Conservation (phyloP, 441 rosid species). For the Rhodomyrtus psidioides region DNA sequence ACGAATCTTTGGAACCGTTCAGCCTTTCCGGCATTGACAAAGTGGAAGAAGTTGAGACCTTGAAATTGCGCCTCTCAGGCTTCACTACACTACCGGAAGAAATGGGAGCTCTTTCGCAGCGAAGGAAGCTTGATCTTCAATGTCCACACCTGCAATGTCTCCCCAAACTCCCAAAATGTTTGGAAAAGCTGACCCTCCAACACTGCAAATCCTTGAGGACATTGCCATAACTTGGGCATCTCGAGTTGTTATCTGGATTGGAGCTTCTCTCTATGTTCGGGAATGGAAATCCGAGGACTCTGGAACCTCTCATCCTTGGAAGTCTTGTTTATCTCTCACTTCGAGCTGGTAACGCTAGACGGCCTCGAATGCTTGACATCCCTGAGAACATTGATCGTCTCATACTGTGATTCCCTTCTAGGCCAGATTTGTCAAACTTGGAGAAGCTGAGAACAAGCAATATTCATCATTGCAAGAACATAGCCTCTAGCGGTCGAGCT, state of each 20-base stretch:
- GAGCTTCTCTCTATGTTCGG: background rate
- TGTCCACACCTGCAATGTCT: background rate
- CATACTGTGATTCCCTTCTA: background rate
- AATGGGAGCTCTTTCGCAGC: background rate
- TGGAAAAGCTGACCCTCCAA: background rate
- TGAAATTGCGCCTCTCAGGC: background rate
- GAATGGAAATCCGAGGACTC: background rate
- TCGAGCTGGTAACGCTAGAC: background rate
- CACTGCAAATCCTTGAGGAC: background rate
- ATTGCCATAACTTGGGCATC: background rate
- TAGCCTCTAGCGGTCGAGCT: background rate
- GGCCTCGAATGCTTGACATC: background rate
- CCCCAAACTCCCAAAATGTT: background rate
- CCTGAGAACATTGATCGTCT: background rate
- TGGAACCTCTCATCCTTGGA: background rate
- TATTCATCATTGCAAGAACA: background rate
- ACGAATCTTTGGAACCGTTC: fast-evolving
- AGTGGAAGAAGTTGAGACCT: background rate
- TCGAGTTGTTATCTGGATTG: background rate
- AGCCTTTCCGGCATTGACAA: background rate
- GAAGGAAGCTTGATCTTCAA: background rate
- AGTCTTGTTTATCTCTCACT: background rate
- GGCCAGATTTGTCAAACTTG: background rate
- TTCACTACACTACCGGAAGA: background rate
- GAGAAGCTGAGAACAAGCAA: background rate